Conservation (phyloP, 2,329 filamentous ascomycete genomes). For the Colletotrichum spaethianum region DNA sequence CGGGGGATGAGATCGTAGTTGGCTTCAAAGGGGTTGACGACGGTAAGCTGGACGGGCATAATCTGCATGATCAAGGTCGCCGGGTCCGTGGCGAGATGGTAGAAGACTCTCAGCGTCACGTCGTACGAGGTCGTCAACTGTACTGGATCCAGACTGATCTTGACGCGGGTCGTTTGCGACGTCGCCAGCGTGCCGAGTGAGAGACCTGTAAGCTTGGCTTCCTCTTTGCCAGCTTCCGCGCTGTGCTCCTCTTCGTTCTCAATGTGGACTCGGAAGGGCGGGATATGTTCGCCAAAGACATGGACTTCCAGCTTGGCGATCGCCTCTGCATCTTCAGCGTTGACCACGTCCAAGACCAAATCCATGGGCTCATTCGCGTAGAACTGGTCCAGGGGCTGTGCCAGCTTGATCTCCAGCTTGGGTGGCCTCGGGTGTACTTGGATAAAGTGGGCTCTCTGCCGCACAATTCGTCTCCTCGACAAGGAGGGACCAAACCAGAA, state of each 20-base stretch:
- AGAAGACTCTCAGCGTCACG: slow-evolving; percentile 80
- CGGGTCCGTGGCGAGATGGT: slow-evolving; percentile 83
- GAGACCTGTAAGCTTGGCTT: slow-evolving; percentile 59
- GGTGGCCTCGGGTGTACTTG: slow-evolving; percentile 90
- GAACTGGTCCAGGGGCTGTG: slow-evolving; percentile 77
- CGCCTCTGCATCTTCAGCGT: slow-evolving; percentile 86
- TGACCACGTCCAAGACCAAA: slow-evolving; percentile 79
- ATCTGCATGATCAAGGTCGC: slow-evolving; percentile 86
- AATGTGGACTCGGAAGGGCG: slow-evolving; percentile 60
- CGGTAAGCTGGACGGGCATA: slow-evolving; percentile 76
- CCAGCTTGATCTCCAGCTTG: slow-evolving; percentile 84
- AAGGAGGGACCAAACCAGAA: slow-evolving; percentile 66
- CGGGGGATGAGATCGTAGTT: slow-evolving; percentile 90
- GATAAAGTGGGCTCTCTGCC: slow-evolving; percentile 69
- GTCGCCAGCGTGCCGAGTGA: slow-evolving; percentile 63
- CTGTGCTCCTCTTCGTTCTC: slow-evolving; percentile 51
- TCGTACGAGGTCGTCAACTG: slow-evolving; percentile 71
- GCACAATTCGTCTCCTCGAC: slow-evolving; percentile 61
- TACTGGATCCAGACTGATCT: slow-evolving; percentile 66
- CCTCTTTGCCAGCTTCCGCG: slow-evolving; percentile 54
- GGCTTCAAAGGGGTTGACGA: slow-evolving; percentile 90
- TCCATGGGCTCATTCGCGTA: slow-evolving; percentile 86
- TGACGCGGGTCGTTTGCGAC: slow-evolving; percentile 58
- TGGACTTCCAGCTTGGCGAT: slow-evolving; percentile 79
- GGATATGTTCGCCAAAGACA: slow-evolving; percentile 72